These are phyloP conservation scores for Clarireedia monteithiana DNA, from an alignment of 2,329 filamentous ascomycete species.

Conservation along the genomic window DNA sequence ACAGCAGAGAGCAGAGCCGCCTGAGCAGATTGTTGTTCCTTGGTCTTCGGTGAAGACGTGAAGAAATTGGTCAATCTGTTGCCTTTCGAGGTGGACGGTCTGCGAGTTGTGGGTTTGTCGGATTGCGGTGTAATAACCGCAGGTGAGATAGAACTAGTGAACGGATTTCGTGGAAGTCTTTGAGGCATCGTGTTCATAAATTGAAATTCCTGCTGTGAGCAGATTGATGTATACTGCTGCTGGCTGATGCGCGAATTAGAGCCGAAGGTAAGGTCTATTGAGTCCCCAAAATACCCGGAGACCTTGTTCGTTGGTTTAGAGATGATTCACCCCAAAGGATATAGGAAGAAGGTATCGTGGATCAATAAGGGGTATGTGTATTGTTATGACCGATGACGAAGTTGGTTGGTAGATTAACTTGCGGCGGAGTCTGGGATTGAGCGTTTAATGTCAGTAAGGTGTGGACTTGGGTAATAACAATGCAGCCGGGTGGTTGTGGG, in stretches of 20 bases:
- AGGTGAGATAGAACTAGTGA: constrained; percentile 26
- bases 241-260: not conserved
- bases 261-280: not conserved
- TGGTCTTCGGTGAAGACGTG: constrained; percentile 69
- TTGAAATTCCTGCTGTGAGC: constrained; percentile 10
- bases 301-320: not conserved
- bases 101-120: constrained; percentile 33
- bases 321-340: constrained; percentile 1
- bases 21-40: constrained; percentile 56
- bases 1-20: constrained; percentile 57
- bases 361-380: constrained; percentile 9
- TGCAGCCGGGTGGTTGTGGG: constrained; percentile 5
- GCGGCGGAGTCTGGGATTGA: constrained; percentile 13
- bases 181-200: constrained; percentile 29
- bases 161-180: constrained; percentile 30
- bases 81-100: constrained; percentile 57
- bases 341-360: constrained; percentile 10
- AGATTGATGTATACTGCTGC: constrained; percentile 7
- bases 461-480: constrained; percentile 6
- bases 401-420: constrained; percentile 5
- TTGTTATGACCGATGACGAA: constrained; percentile 1
- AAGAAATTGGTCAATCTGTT: constrained; percentile 79
- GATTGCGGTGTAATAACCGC: constrained; percentile 23
- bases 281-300: not conserved
- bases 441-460: constrained; percentile 5